Evolutionary conservation across 768 basidiomycete genomes (phyloP).

Genomic region (Trametes cingulata): DNA sequence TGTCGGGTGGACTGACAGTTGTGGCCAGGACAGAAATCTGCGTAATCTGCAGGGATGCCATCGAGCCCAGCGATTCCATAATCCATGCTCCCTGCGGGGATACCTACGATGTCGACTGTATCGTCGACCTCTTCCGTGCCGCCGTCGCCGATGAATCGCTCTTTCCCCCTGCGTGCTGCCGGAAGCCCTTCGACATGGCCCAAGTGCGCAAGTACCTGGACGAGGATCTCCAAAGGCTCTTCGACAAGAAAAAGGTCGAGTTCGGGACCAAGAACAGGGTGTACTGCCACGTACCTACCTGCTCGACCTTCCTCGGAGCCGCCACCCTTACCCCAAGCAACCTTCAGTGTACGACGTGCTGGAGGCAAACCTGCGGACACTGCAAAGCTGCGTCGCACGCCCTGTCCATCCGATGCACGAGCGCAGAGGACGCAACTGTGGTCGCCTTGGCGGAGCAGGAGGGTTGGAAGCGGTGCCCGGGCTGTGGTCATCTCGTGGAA

Average conservation of each 20-base stretch:
- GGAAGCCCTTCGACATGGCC: conserved; percentile 22
- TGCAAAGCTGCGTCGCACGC: conserved; percentile 53
- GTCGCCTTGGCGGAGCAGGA: conserved; percentile 44
- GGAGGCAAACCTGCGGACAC: conserved; percentile 40
- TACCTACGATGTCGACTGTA: conserved; percentile 30
- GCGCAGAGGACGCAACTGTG: conserved; percentile 41
- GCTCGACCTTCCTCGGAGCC: conserved; percentile 55
- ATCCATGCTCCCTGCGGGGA: conserved; percentile 26
- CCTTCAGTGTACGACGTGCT: conserved; percentile 45
- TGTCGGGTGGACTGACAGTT: neutral
- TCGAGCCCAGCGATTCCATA: conserved; percentile 11
- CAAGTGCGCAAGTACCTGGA: conserved; percentile 22
- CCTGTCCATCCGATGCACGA: conserved; percentile 37
- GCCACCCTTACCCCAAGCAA: conserved; percentile 24
- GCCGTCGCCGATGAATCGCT: conserved; percentile 32
- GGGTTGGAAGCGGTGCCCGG: conserved; percentile 45
- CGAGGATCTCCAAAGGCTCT: conserved; percentile 22
- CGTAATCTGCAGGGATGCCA: conserved; percentile 22
- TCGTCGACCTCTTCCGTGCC: conserved; percentile 29
- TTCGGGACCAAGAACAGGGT: conserved; percentile 48
- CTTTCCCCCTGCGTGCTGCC: conserved; percentile 34
- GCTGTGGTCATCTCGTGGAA: conserved; percentile 33
- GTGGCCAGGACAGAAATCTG: conserved; percentile 9
- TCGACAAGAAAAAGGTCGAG: conserved; percentile 47
- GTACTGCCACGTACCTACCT: conserved; percentile 50